These are phyloP conservation scores for Globisporangium uncinulatum DNA, from an alignment of 352 stramenopile genomes.

Conservation along the genomic window DNA sequence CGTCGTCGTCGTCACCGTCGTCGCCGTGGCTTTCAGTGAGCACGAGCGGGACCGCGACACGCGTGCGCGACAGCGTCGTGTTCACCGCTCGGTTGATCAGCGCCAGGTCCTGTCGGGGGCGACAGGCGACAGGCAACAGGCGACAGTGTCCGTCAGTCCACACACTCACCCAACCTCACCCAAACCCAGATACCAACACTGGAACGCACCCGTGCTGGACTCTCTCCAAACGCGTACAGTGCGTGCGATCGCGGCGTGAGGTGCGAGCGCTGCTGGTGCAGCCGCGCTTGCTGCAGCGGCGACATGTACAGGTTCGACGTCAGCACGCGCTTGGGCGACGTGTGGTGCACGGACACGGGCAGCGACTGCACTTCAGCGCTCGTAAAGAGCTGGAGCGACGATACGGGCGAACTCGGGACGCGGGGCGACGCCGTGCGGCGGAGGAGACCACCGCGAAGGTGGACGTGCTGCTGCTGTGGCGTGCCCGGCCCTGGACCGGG, in stretches of 20 bases:
- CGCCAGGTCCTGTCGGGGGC: conserved; percentile 41
- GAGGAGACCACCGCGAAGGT: neutral
- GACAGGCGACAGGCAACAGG: neutral
- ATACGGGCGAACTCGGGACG: conserved; percentile 41
- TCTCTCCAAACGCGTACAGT: conserved; percentile 86
- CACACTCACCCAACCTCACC: neutral
- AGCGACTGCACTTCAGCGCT: conserved; percentile 72
- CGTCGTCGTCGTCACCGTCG: conserved; percentile 11
- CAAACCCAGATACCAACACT: conserved; percentile 1
- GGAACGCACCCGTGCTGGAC: conserved; percentile 59
- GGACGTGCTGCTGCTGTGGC: conserved; percentile 36
- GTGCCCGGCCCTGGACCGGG: no score
- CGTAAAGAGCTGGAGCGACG: conserved; percentile 53
- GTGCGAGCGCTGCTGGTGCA: conserved; percentile 71
- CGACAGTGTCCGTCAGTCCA: no score
- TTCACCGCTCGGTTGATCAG: conserved; percentile 80
- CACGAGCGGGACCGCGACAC: conserved; percentile 14
- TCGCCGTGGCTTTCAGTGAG: conserved; percentile 8
- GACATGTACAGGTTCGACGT: conserved; percentile 86
- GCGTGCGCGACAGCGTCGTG: conserved; percentile 16
- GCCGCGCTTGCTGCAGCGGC: conserved; percentile 65
- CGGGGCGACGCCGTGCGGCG: conserved; percentile 21
- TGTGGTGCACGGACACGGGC: conserved; percentile 67
- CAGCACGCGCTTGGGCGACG: conserved; percentile 74
- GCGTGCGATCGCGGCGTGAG: conserved; percentile 64